These are phyloP conservation scores for Rhizomucor miehei DNA, from an alignment of 371 early-diverging fungal species.

Conservation along the genomic window DNA sequence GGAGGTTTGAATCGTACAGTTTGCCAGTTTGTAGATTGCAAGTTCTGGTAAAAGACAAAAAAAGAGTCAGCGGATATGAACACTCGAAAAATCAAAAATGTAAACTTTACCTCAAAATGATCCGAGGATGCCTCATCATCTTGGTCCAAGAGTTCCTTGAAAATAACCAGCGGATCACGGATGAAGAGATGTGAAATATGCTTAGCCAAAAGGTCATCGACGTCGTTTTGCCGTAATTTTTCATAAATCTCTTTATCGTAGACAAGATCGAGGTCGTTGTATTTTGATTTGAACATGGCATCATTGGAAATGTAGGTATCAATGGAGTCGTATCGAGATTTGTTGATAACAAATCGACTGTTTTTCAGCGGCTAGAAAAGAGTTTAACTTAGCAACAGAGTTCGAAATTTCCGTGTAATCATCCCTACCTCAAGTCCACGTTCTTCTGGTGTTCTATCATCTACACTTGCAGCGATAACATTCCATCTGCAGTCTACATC, in stretches of 20 bases:
- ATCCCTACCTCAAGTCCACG: slow-evolving; percentile 73
- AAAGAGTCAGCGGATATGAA: slow-evolving; percentile 95
- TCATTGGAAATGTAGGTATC: slow-evolving; percentile 89
- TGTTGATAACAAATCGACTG: slow-evolving; percentile 79
- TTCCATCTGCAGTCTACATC: slow-evolving; percentile 99
- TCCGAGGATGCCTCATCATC: slow-evolving; percentile 83
- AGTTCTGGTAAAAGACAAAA: slow-evolving; percentile 85
- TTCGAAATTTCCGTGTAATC: neutral
- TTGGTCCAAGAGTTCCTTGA: slow-evolving; percentile 84
- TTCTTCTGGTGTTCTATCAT: slow-evolving; percentile 95
- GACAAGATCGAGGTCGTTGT: slow-evolving; percentile 91
- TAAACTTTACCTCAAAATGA: slow-evolving; percentile 86
- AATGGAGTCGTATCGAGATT: slow-evolving; percentile 97
- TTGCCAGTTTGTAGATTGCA: slow-evolving; percentile 99
- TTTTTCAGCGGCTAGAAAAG: slow-evolving; percentile 65
- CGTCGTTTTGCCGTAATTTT: slow-evolving; percentile 63
- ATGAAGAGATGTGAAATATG: slow-evolving; percentile 98
- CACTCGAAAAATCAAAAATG: no score
- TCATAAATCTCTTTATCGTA: slow-evolving; percentile 80
- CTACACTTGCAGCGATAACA: slow-evolving; percentile 92
- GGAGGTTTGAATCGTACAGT: slow-evolving; percentile 99
- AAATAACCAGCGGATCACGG: slow-evolving; percentile 97
- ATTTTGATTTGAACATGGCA: slow-evolving; percentile 76
- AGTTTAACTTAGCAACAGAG: neutral
- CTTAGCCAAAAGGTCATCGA: slow-evolving; percentile 89